Base-by-base conservation (phyloP, 2,329 filamentous ascomycete genomes). In the Ilyonectria robusta region DNA sequence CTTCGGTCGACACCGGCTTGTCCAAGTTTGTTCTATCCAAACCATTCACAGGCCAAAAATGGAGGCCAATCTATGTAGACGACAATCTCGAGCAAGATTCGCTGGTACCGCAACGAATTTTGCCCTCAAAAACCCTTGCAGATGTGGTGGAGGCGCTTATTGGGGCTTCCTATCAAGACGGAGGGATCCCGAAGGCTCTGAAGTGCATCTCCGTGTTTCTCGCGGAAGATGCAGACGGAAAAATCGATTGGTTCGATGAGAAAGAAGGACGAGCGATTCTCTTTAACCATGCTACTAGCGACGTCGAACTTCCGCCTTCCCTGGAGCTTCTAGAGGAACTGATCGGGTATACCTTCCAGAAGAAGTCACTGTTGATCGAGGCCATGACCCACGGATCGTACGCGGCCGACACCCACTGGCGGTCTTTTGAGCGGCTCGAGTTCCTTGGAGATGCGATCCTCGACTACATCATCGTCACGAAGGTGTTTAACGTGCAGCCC, bases 111-210 rank as follows among this genome's bases (percentile, higher is more conserved):
- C 23, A 40, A 15, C 63, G 84, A 6, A 75, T 77, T 15, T 76
- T 94, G 35, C 92, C 93, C 0, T 92, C 90, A 1, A 98, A 98
- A 77, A 89, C 89, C 0, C 86, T 98, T 8, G 95, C 95, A 4
- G 95, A 98, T 74, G 91, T 98, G 0, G 87, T 97, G 0, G 95
- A 98, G 70, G 89, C 95, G 0, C 83, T 98, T 0, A 91, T 98
- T 21, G 95, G 94, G 1, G 93, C 91, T 1, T 88, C 92, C 0
- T 94, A 88, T 72, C 67, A 92, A 1, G 88, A 93, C 59, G 92
- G 93, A 1, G 92, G 92, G 0, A 81, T 93, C 15, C 54, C 82
- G 0, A 91, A 89, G 70, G 92, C 91, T 0, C 79, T 91, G 17
- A 73, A 81, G 2, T 94, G 92, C 77, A 85, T 96, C 13, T 83